Evolutionary conservation across 495 filamentous ascomycete species (phyloP), one percentile per base, ranked within the genome.

Genomic region (Aspergillus leporis): DNA sequence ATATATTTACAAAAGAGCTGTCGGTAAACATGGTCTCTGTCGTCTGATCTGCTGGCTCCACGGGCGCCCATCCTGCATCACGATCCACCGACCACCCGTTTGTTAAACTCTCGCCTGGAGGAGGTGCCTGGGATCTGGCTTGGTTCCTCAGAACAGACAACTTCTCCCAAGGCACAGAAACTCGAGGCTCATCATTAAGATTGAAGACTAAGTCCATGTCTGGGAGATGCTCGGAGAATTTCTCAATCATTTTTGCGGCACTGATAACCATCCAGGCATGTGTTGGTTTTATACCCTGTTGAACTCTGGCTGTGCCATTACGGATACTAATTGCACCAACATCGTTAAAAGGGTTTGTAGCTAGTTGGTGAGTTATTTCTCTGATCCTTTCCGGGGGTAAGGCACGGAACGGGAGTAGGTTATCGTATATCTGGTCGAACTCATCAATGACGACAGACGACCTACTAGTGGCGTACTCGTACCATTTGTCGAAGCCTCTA

Each of bases 151-250:
- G 61, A 7, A 65, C 61, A 6, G 75, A 55, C 10, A 81, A 68
- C 16, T 83, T 81, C 53, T 86, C 81, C 79, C 85, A 89, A 3
- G 90, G 86, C 0, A 90, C 84, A 2, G 91, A 78, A 5, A 93
- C 81, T 14, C 90, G 79, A n/a, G 90, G 89, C 61, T 90, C 82
- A 62, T 92, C 88, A 45, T 90, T 84, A 23, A 91, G 64, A 67
- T 94, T 95, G 73, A 95, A 86, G 0, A 88, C 87, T 36, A 95
- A 72, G 58, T 91, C 87, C 89, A 95, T 90, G 53, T 90, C 83
- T 1, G 90, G 90, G 5, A 95, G 79, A 62, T 87, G 78, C 58
- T 87, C 62, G n/a, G 80, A 78, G 55, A 93, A 93, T 1, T 80
- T 73, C 36, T 85, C 77, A 43, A 92, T 86, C 76, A 91, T 85